Evolutionary conservation across 2,329 filamentous ascomycete species (phyloP).

Genomic region (Capronia epimyces): DNA sequence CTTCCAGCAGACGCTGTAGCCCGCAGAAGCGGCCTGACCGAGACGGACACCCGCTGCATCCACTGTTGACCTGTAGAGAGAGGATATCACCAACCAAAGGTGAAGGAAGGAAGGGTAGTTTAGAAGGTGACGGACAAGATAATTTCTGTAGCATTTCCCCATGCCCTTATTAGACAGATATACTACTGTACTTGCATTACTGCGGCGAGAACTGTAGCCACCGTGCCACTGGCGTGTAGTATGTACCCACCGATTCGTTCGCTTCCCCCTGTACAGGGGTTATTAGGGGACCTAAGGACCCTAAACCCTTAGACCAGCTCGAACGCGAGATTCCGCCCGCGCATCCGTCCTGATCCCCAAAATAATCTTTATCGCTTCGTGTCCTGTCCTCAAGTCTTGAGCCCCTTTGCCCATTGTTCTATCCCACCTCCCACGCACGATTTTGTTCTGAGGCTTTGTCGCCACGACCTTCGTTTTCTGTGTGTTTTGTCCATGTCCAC

Average conservation of each 20-base stretch:
- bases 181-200: too few species aligned
- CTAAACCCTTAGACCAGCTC: background rate
- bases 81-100: background rate
- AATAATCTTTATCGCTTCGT: constrained; percentile 4
- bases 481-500: constrained; percentile 46
- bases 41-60: constrained; percentile 13
- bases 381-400: background rate
- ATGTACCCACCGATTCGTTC: background rate
- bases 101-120: background rate
- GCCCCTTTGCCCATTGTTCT: background rate
- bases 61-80: constrained; percentile 1
- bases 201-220: too few species aligned
- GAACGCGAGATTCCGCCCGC: background rate
- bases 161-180: too few species aligned
- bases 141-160: too few species aligned
- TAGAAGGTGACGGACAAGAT: background rate
- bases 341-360: background rate
- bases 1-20: background rate
- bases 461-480: background rate
- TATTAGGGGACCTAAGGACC: too few species aligned
- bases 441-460: background rate
- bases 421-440: background rate
- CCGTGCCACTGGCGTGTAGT: too few species aligned
- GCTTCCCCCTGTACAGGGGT: background rate
- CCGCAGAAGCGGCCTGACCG: constrained; percentile 14